Evolutionary conservation across 2,329 filamentous ascomycete genomes (phyloP).

Genomic region (Colletotrichum sp.): DNA sequence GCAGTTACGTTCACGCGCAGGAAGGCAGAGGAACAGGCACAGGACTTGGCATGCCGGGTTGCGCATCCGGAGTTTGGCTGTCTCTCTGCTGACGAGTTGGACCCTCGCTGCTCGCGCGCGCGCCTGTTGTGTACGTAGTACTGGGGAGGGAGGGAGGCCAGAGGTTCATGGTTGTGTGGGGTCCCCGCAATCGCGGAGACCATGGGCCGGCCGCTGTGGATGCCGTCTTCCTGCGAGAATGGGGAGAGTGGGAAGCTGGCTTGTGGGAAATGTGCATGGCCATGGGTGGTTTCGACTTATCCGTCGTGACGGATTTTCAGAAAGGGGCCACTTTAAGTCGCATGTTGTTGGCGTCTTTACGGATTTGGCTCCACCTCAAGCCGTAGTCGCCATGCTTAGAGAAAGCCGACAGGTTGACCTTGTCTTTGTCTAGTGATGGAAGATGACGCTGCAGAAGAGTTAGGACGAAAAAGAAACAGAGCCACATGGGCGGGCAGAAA

Average conservation of each 20-base stretch:
- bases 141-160: neutral
- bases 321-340: neutral
- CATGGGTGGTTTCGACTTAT: neutral
- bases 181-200: conserved; percentile 16
- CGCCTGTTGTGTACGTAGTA: neutral
- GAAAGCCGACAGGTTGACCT: neutral
- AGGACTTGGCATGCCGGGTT: neutral
- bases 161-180: neutral
- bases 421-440: neutral
- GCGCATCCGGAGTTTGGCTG: neutral
- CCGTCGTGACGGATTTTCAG: conserved; percentile 11
- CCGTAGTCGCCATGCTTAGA: neutral
- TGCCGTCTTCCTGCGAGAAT: neutral
- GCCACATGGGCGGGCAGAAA: neutral
- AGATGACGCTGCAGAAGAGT: neutral
- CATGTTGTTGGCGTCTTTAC: neutral
- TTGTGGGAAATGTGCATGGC: neutral
- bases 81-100: neutral
- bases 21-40: neutral
- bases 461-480: neutral
- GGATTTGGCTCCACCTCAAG: conserved; percentile 6
- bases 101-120: neutral
- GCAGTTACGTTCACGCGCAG: neutral
- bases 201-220: conserved; percentile 2
- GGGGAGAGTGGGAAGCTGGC: neutral